Percentiles rank a stretch among this genome's conserved stretches.
These are phyloP conservation scores for Isabelozyma rhagii DNA, from an alignment of 805 yeast genomes.

Conservation along the genomic window DNA sequence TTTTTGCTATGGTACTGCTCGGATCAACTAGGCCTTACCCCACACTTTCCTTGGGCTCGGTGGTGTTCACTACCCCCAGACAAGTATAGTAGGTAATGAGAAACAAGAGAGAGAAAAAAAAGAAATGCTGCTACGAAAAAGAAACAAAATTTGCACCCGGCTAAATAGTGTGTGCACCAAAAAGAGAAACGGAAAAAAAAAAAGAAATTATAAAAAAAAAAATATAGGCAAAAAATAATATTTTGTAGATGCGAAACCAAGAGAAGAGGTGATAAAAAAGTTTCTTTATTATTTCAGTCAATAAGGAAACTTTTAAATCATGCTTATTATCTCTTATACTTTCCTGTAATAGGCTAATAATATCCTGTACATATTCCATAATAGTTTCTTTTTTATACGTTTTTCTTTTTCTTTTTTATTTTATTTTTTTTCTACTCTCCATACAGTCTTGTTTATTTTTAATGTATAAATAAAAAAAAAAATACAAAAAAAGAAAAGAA, in stretches of 20 bases:
- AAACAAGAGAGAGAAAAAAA: not conserved
- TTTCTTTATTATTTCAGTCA: not conserved
- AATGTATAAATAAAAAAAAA: constrained; percentile 1
- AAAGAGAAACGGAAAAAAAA: constrained; percentile 5
- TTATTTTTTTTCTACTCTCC: not conserved
- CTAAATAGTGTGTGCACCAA: not conserved
- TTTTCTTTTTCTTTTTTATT: not conserved
- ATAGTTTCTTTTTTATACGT: not conserved
- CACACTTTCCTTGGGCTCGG: no score
- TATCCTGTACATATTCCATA: not conserved
- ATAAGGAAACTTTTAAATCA: constrained; percentile 3
- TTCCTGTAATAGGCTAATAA: not conserved
- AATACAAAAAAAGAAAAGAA: constrained; percentile 2
- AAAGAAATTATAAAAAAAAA: constrained; percentile 5
- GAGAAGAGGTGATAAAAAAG: not conserved
- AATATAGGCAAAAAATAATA: constrained; percentile 5
- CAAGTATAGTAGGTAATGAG: no score
- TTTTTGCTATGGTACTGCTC: no score
- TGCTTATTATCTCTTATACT: not conserved
- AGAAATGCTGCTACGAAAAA: constrained; percentile 4
- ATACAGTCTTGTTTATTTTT: not conserved
- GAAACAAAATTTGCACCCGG: constrained; percentile 8
- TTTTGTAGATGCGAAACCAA: not conserved
- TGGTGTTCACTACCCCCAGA: no score
- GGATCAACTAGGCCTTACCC: no score